These are phyloP conservation scores for Russula olivacea DNA, from an alignment of 768 basidiomycete genomes.

Conservation along the genomic window DNA sequence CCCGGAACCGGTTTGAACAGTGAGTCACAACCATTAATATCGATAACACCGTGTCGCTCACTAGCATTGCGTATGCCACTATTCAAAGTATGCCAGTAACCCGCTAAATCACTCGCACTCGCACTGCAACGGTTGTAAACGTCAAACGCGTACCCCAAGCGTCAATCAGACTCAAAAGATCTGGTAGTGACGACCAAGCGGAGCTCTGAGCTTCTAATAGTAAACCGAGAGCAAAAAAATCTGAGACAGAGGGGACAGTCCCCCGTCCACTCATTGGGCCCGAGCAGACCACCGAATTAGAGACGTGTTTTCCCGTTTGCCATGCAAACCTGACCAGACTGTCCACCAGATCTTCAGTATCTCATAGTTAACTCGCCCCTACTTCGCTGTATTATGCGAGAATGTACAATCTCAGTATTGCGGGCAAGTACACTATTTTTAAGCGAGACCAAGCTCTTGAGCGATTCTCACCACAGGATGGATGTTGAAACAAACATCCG, in stretches of 20 bases:
- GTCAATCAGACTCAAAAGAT: background rate
- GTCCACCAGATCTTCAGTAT: background rate
- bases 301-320: conserved; percentile 55
- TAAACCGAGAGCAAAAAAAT: conserved; percentile 6
- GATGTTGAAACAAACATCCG: too few relatives aligned
- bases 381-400: background rate
- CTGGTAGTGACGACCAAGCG: conserved; percentile 12
- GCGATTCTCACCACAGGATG: too few relatives aligned
- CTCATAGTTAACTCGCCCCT: background rate
- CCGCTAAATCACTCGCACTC: conserved; percentile 26
- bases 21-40: background rate
- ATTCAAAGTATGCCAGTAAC: conserved; percentile 26
- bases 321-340: conserved; percentile 41
- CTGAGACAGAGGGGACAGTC: background rate
- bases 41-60: background rate
- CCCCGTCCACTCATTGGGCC: background rate
- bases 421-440: too few relatives aligned
- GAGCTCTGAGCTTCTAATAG: background rate
- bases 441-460: too few relatives aligned
- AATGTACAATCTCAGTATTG: background rate
- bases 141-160: conserved; percentile 11
- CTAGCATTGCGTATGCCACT: background rate
- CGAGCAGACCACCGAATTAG: conserved; percentile 62
- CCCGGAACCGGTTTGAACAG: background rate
- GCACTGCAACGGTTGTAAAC: background rate